phyloP scores from a whole-genome alignment of 495 filamentous ascomycete species.

The Rhizodiscina lignyota region DNA sequence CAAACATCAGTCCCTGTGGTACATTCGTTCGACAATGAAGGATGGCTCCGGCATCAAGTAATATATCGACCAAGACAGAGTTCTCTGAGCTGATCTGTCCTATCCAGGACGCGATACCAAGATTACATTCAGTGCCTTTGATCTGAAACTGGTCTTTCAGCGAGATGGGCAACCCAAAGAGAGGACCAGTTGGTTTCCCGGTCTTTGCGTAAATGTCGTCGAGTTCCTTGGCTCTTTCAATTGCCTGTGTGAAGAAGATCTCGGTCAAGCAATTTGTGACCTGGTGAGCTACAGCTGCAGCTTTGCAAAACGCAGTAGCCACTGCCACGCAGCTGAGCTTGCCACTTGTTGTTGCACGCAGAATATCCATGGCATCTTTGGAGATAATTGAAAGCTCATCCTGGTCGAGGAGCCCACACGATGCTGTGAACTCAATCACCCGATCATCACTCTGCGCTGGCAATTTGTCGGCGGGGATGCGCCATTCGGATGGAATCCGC shows the following conservation, averaged over 20 bases:
- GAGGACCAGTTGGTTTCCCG: constrained; percentile 27
- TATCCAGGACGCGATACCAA: constrained; percentile 13
- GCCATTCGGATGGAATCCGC: no score
- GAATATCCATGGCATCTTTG: constrained; percentile 21
- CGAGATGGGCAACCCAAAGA: constrained; percentile 18
- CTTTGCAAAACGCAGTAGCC: no score
- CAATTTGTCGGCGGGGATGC: no score
- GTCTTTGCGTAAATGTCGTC: constrained; percentile 37
- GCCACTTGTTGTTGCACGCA: constrained; percentile 16
- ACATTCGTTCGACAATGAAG: constrained; percentile 38
- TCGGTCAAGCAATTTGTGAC: constrained; percentile 45
- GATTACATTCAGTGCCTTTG: constrained; percentile 6
- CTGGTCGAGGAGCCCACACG: constrained; percentile 29
- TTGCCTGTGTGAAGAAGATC: constrained; percentile 42
- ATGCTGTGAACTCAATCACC: no score
- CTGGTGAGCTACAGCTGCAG: constrained; percentile 40
- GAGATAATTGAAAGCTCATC: constrained; percentile 32
- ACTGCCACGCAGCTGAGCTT: constrained; percentile 32
- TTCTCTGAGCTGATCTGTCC: constrained; percentile 5
- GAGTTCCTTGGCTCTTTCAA: constrained; percentile 38
- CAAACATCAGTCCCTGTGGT: constrained; percentile 39
- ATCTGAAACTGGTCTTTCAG: constrained; percentile 17
- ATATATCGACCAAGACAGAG: constrained; percentile 13
- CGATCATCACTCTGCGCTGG: no score
- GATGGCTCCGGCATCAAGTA: constrained; percentile 28